These are phyloP conservation scores for Gossypium thurberi DNA, from an alignment of 345 rosid genomes.

Conservation along the genomic window DNA sequence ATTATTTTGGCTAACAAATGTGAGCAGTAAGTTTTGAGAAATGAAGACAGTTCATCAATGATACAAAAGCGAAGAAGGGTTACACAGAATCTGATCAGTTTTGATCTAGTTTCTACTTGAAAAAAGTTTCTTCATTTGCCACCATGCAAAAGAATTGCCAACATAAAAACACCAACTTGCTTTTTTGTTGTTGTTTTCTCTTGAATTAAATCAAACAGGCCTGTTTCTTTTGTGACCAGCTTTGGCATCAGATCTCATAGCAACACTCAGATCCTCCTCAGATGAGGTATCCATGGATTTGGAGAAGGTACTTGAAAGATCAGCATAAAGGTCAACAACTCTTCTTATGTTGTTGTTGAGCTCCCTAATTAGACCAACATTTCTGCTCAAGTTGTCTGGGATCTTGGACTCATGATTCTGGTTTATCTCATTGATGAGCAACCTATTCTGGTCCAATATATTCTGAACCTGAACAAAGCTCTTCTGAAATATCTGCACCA, in stretches of 20 bases:
- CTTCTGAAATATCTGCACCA: constrained; percentile 61
- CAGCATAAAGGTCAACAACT: constrained; percentile 62
- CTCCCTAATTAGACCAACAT: constrained; percentile 70
- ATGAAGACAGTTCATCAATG: constrained; percentile 20
- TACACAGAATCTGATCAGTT: constrained; percentile 26
- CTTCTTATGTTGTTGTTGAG: constrained; percentile 75
- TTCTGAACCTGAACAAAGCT: constrained; percentile 66
- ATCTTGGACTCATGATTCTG: constrained; percentile 72
- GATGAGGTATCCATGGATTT: constrained; percentile 55
- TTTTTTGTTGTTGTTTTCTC: not conserved
- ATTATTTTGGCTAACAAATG: constrained; percentile 31
- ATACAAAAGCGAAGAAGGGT: constrained; percentile 14
- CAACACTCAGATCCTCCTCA: constrained; percentile 55
- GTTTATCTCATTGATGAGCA: constrained; percentile 67
- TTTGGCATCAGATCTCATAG: constrained; percentile 39
- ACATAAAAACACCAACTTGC: not conserved
- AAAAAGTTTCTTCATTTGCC: constrained; percentile 15
- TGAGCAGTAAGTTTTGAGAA: constrained; percentile 16
- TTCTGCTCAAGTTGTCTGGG: constrained; percentile 62
- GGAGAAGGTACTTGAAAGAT: constrained; percentile 59
- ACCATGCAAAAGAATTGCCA: constrained; percentile 20
- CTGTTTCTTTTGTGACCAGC: constrained; percentile 50
- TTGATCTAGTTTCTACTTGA: constrained; percentile 3
- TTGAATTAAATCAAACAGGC: constrained; percentile 25
- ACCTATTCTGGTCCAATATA: constrained; percentile 63